A percentile compares a stretch with the other conserved stretches of the same genome.
Conservation (phyloP, 768 basidiomycete species). For the Leucosporidium yakuticum region DNA sequence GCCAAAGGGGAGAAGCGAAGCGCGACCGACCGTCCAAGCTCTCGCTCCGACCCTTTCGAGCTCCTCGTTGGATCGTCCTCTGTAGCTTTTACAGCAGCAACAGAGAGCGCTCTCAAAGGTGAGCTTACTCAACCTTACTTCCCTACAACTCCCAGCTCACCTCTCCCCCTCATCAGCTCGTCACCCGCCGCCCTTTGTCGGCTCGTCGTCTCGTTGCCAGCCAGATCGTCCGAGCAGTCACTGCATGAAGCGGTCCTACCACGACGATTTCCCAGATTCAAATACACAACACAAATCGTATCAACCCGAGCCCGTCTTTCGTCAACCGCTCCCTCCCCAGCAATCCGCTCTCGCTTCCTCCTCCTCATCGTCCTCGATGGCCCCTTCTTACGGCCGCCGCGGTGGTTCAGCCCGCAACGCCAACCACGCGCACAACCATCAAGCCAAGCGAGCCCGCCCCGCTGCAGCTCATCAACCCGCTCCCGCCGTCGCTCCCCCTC, state of each 20-base stretch:
- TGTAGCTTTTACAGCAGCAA: too few relatives aligned
- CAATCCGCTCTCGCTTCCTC: background rate
- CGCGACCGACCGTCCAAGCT: too few relatives aligned
- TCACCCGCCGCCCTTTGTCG: too few relatives aligned
- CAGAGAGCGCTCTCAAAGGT: too few relatives aligned
- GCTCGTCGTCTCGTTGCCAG: background rate
- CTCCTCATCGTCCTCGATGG: background rate
- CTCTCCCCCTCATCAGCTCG: too few relatives aligned
- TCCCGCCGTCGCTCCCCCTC: background rate
- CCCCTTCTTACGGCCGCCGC: background rate
- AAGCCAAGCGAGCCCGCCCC: background rate
- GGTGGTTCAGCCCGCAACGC: background rate
- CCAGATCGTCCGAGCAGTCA: background rate
- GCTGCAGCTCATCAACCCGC: background rate
- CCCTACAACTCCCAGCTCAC: too few relatives aligned
- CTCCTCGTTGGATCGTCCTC: too few relatives aligned
- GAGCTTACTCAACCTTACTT: too few relatives aligned
- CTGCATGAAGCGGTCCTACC: background rate
- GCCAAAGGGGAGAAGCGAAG: too few relatives aligned
- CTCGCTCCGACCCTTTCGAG: too few relatives aligned
- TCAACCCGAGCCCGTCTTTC: background rate
- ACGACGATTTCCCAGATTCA: background rate
- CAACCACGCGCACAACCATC: background rate
- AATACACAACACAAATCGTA: background rate
- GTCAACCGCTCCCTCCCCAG: background rate